Conservation (phyloP, 768 basidiomycete genomes). For the Dioszegia aurantiaca region DNA sequence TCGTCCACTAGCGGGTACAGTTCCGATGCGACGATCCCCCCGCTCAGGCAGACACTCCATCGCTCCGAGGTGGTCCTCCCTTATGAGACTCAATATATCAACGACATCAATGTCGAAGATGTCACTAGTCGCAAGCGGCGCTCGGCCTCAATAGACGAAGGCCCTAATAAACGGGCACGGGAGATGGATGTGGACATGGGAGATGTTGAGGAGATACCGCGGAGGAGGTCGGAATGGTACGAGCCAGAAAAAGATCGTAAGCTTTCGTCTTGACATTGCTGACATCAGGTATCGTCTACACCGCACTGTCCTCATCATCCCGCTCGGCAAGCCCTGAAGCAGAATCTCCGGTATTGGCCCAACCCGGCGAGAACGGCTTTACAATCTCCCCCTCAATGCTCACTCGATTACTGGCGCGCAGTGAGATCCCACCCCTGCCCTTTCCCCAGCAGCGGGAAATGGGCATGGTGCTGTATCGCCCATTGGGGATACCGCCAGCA, state of each 20-base stretch:
- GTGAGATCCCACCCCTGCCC: conserved; percentile 6
- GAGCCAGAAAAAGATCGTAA: conserved; percentile 47
- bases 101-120: conserved; percentile 24
- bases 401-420: conserved; percentile 36
- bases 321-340: conserved; percentile 22
- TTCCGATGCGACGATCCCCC: conserved; percentile 18
- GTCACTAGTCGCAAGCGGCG: conserved; percentile 18
- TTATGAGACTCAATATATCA: background rate
- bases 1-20: conserved; percentile 5
- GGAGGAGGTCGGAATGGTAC: conserved; percentile 29
- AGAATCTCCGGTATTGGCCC: conserved; percentile 18
- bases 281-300: conserved; percentile 40
- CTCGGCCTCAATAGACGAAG: conserved; percentile 6
- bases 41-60: conserved; percentile 19
- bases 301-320: conserved; percentile 28
- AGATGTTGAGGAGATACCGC: conserved; percentile 15
- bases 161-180: conserved; percentile 6
- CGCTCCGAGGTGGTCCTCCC: conserved; percentile 28
- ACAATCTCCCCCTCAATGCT: conserved; percentile 40
- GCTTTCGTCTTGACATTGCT: conserved; percentile 10
- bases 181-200: conserved; percentile 29
- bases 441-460: conserved; percentile 11
- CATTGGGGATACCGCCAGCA: conserved; percentile 16
- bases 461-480: conserved; percentile 34
- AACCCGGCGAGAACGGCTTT: conserved; percentile 41